phyloP scores from a whole-genome alignment of 1,284 basidiomycete species.

The Apiotrichum porosum region DNA sequence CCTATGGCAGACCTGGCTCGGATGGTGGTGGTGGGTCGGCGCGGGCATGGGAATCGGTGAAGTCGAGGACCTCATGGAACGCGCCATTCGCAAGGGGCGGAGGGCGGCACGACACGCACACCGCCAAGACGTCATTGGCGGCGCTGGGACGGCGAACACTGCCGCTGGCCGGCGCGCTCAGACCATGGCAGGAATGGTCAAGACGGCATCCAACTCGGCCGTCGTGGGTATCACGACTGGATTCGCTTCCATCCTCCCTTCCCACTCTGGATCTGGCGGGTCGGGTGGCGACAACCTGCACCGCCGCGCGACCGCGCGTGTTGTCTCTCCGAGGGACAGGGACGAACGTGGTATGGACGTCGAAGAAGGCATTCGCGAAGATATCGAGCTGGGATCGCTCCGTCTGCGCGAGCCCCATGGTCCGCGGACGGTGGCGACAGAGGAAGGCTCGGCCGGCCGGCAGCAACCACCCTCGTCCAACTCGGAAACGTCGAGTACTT shows the following conservation, averaged over 20 bases:
- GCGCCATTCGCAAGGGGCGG: slow-evolving; percentile 39
- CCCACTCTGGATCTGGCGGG: slow-evolving; percentile 1
- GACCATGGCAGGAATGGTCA: slow-evolving; percentile 9
- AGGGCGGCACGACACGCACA: slow-evolving; percentile 24
- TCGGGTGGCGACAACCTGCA: too few species aligned
- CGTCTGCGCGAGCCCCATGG: slow-evolving; percentile 9
- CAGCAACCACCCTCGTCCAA: slow-evolving; percentile 20
- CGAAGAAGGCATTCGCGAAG: not conserved
- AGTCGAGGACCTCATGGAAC: slow-evolving; percentile 49
- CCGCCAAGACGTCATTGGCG: slow-evolving; percentile 10
- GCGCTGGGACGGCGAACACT: slow-evolving; percentile 7
- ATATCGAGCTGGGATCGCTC: slow-evolving; percentile 13
- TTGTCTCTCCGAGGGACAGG: slow-evolving; percentile 6
- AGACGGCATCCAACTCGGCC: slow-evolving; percentile 5
- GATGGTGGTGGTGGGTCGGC: slow-evolving; percentile 98
- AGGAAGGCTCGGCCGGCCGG: slow-evolving; percentile 7
- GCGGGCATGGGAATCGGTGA: slow-evolving; percentile 64
- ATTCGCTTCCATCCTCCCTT: slow-evolving; percentile 4
- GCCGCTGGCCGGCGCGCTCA: not conserved
- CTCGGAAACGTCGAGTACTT: slow-evolving; percentile 44
- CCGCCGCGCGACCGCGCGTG: not conserved
- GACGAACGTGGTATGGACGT: slow-evolving; percentile 22
- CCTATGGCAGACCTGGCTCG: slow-evolving; percentile 77
- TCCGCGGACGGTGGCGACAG: not conserved
- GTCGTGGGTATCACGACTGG: slow-evolving; percentile 8